These are phyloP conservation scores for Nitzschia putrida DNA, from an alignment of 108 stramenopile genomes.

Conservation along the genomic window DNA sequence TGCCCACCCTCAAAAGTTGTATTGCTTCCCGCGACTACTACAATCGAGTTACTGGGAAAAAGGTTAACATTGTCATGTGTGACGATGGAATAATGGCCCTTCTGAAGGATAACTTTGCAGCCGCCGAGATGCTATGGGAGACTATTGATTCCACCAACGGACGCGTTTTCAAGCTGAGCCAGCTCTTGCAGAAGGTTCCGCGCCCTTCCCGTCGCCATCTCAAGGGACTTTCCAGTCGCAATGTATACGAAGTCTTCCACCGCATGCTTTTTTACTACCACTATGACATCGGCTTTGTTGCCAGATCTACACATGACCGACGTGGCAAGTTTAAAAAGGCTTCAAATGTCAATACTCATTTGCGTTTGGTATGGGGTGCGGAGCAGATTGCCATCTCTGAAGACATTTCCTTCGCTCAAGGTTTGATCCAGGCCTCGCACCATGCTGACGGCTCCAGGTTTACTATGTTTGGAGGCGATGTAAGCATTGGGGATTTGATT, in stretches of 20 bases:
- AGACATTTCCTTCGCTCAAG: conserved; percentile 32
- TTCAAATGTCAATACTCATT: conserved; percentile 57
- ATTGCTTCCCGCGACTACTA: conserved; percentile 49
- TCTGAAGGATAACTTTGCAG: conserved; percentile 54
- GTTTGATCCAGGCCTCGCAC: conserved; percentile 41
- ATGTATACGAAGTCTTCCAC: conserved; percentile 59
- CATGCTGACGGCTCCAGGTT: conserved; percentile 49
- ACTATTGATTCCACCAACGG: conserved; percentile 44
- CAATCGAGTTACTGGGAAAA: conserved; percentile 30
- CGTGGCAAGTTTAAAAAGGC: conserved; percentile 69
- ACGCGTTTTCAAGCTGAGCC: conserved; percentile 39
- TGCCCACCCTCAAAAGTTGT: conserved; percentile 50
- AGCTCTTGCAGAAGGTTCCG: conserved; percentile 44
- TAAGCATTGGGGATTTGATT: conserved; percentile 45
- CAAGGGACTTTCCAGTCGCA: conserved; percentile 48
- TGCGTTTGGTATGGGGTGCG: conserved; percentile 53
- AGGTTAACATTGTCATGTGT: conserved; percentile 49
- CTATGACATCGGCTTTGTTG: conserved; percentile 54
- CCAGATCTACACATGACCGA: conserved; percentile 49
- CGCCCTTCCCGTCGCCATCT: conserved; percentile 52
- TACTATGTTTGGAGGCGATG: conserved; percentile 51
- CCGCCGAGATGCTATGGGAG: conserved; percentile 63
- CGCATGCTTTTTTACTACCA: conserved; percentile 62
- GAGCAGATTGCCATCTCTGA: conserved; percentile 27
- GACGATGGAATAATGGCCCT: conserved; percentile 61